Base-by-base conservation (phyloP, 805 yeast genomes). In the Ogataea populi-albae region DNA sequence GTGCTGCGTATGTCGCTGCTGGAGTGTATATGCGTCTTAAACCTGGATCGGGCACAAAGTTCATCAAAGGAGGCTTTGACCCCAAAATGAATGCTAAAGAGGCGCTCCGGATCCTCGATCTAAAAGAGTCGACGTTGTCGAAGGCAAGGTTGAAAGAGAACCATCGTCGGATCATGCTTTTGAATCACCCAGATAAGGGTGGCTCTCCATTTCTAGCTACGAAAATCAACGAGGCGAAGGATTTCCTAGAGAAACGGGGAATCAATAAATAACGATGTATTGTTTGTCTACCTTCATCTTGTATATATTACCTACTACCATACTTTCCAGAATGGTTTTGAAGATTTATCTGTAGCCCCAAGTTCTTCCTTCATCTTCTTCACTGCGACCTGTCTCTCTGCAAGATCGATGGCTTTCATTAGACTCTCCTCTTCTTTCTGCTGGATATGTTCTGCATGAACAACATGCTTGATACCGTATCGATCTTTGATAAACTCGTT, bases 171-270 rank as follows among this genome's bases (percentile, higher is more conserved):
- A 81, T 88, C 52, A 85, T 89, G 93, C 63, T 86, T 62, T 75
- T 83, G 32, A 89, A 89, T 59, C 97, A 89, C 57, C 97, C 97
- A 8, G 97, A 89, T 66, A 84, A 80, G 57, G 96, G 96, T 22
- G 97, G 97, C 2, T 82, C 94, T 8, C 85, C 94, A 18, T 87
- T 75, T 52, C 59, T 89, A 60, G 96, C 97, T 30, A 80, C 89
- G 40, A 89, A 89, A 67, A 82, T 89, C 43, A 89, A 89, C 59
- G 96, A 89, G 64, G 96, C 97, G 18, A 81, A 82, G 54, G 94
- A 86, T 51, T 75, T 83, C 50, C 65, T 86, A 57, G 81, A 78
- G 40, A 80, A 81, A 59, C 73, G 80, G 55, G 80, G 79, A 24
- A 71, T 73, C 23, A 50, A 49, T 35, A 61, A 59, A 55, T 61